A percentile compares a stretch with the other conserved stretches of the same genome.
These are phyloP conservation scores for Fusarium graminum DNA, from an alignment of 2,329 filamentous ascomycete species.

Conservation along the genomic window DNA sequence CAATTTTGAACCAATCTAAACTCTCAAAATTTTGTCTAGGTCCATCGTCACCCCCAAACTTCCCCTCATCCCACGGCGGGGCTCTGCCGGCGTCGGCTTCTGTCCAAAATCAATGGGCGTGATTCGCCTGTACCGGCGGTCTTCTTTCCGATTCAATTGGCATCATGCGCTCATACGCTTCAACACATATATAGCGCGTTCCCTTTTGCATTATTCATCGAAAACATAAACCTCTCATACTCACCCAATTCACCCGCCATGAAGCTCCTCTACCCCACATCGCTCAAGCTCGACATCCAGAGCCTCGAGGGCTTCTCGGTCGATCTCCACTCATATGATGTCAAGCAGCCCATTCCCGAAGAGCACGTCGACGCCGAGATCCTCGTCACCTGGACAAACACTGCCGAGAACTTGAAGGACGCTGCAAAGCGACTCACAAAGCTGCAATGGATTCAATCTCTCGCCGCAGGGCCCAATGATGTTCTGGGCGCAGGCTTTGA, in stretches of 20 bases:
- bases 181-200: constrained; percentile 38
- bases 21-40: background rate
- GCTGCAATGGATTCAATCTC: constrained; percentile 74
- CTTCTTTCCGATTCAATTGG: constrained; percentile 42
- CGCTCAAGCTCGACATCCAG: constrained; percentile 67
- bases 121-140: constrained; percentile 26
- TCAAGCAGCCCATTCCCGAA: constrained; percentile 67
- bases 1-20: constrained; percentile 4
- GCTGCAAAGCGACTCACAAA: constrained; percentile 67
- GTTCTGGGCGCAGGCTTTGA: constrained; percentile 73
- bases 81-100: constrained; percentile 31
- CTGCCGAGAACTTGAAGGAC: constrained; percentile 68
- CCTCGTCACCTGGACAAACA: constrained; percentile 74
- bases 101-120: rapidly evolving
- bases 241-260: constrained; percentile 50
- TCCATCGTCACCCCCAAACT: constrained; percentile 20
- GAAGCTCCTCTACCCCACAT: constrained; percentile 77
- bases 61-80: constrained; percentile 39
- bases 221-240: background rate
- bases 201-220: constrained; percentile 5
- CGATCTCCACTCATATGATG: constrained; percentile 70
- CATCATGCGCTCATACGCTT: constrained; percentile 34
- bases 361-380: constrained; percentile 70
- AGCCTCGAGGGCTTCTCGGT: constrained; percentile 70
- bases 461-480: constrained; percentile 75